Evolutionary conservation across 495 filamentous ascomycete species (phyloP).

Genomic region (Aspergillus panamensis): DNA sequence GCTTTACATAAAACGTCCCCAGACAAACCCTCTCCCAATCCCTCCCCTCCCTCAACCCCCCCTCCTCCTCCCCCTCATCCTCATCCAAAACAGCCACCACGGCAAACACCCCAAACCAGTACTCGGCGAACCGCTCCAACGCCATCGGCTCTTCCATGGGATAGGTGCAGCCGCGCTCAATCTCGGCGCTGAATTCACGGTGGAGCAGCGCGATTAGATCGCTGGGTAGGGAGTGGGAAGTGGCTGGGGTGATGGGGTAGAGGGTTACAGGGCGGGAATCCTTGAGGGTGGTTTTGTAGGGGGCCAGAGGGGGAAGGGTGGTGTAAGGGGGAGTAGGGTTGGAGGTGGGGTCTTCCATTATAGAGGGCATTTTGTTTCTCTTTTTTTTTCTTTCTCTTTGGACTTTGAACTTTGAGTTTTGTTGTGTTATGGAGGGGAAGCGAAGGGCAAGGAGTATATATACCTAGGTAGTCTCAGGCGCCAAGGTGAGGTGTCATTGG

Average conservation of each 20-base stretch:
- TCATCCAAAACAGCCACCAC: conserved; percentile 66
- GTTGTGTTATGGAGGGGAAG: not conserved
- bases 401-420: conserved; percentile 2
- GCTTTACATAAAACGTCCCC: conserved; percentile 96
- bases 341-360: conserved; percentile 74
- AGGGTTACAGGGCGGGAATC: conserved; percentile 80
- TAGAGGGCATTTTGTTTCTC: conserved; percentile 39
- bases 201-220: conserved; percentile 62
- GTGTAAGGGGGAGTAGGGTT: conserved; percentile 52
- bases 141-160: conserved; percentile 78
- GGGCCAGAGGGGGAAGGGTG: conserved; percentile 52
- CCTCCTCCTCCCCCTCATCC: conserved; percentile 43
- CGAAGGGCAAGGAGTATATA: not conserved
- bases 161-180: conserved; percentile 88
- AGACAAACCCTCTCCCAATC: conserved; percentile 84
- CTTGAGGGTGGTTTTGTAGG: conserved; percentile 77
- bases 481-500: conserved; percentile 19
- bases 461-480: not conserved
- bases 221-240: conserved; percentile 50
- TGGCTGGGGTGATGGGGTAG: conserved; percentile 65
- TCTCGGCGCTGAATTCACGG: conserved; percentile 82
- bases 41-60: conserved; percentile 41
- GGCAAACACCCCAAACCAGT: conserved; percentile 73
- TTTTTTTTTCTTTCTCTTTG: not conserved
- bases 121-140: conserved; percentile 68